A percentile compares a stretch with the other conserved stretches of the same genome.
phyloP scores from a whole-genome alignment of 163 green algal genomes.

The Prototheca wickerhamii region DNA sequence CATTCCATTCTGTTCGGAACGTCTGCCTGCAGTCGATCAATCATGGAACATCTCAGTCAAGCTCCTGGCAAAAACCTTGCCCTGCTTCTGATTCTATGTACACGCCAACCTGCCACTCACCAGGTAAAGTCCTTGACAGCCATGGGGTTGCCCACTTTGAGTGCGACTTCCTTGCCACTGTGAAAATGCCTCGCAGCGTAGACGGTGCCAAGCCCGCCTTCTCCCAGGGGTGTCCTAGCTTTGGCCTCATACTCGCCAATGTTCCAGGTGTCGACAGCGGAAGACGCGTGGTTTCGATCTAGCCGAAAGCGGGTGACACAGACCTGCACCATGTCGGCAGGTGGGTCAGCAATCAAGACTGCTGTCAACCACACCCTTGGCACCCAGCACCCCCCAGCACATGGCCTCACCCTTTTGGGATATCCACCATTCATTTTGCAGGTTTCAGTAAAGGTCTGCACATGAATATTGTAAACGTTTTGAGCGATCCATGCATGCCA shows the following conservation, averaged over 20 bases:
- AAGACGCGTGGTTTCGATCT: neutral
- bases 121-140: neutral
- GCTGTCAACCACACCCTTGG: no score
- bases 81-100: neutral
- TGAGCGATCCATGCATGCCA: no score
- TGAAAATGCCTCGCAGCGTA: conserved; percentile 7
- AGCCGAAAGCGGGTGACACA: no score
- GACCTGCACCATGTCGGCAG: no score
- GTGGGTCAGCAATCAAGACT: no score
- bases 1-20: conserved; percentile 15
- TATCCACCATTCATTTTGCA: neutral
- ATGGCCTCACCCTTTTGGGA: no score
- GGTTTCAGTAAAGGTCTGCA: neutral
- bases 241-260: neutral
- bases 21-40: conserved; percentile 2
- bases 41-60: neutral
- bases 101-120: neutral
- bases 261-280: neutral
- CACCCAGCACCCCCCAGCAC: no score
- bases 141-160: conserved; percentile 14
- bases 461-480: neutral
- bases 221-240: neutral
- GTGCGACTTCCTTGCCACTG: conserved; percentile 3
- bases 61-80: neutral
- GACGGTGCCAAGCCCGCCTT: conserved; percentile 11